Percentiles rank a stretch among this genome's conserved stretches.
Evolutionary conservation across 2,329 filamentous ascomycete species (phyloP).

Genomic region (Hypoxylon sp.): DNA sequence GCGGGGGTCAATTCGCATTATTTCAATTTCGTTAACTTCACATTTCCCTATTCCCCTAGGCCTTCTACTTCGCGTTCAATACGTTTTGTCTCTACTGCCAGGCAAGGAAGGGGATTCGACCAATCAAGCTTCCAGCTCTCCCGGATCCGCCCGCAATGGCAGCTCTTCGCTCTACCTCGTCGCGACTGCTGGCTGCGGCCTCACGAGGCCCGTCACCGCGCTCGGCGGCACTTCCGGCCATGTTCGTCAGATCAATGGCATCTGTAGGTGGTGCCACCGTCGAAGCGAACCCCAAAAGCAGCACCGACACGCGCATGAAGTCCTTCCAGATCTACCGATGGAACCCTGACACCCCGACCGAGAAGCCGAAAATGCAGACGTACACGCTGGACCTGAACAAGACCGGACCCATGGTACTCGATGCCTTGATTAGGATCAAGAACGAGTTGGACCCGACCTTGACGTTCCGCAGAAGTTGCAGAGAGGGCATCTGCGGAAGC

Average conservation of each 20-base stretch:
- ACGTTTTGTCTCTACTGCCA: conserved; percentile 11
- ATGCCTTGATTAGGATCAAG: conserved; percentile 98
- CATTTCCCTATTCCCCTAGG: background rate
- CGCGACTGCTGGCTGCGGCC: conserved; percentile 65
- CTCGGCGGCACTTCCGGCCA: conserved; percentile 53
- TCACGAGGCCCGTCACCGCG: conserved; percentile 58
- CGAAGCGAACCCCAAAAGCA: conserved; percentile 70
- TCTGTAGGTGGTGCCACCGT: conserved; percentile 70
- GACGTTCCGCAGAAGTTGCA: conserved; percentile 94
- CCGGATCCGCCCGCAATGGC: conserved; percentile 62
- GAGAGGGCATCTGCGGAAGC: conserved; percentile 98
- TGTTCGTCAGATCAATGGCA: conserved; percentile 66
- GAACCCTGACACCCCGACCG: conserved; percentile 91
- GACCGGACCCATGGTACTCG: conserved; percentile 98
- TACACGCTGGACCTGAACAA: conserved; percentile 98
- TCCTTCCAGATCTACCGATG: conserved; percentile 99
- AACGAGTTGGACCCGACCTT: conserved; percentile 97
- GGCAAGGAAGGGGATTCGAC: conserved; percentile 12
- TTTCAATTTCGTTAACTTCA: conserved; percentile 11
- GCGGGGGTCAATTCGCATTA: conserved; percentile 23
- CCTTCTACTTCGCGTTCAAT: background rate
- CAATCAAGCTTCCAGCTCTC: conserved; percentile 14
- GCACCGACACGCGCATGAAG: conserved; percentile 77
- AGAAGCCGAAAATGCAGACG: conserved; percentile 95
- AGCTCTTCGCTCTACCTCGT: conserved; percentile 70